Evolutionary conservation across 371 early-diverging fungal species (phyloP), one percentile per base, ranked within the genome.

Genomic region (Mucor irregularis): DNA sequence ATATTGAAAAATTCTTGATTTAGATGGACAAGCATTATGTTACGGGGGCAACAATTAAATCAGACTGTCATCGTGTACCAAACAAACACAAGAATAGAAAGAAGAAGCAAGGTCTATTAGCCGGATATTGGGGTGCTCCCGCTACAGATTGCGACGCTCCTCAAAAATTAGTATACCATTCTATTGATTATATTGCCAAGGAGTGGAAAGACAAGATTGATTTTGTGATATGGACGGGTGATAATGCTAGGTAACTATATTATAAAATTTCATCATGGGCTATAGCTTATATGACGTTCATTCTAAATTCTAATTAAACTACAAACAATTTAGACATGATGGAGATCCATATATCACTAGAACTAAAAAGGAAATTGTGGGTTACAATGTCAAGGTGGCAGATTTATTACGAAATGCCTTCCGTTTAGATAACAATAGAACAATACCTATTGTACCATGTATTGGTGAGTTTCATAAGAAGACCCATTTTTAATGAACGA

Each of bases 141-240:
- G 74, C 63, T 11, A 71, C 82, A 42, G 75, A 79, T 39, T 91
- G 91, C 60, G 90, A 90, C 53, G 76, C 87, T 14, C 88, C 91
- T 0, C 43, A 74, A 9, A 49, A 71, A 4, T 71, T 91, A 19
- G 60, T 87, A 16, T 75, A 88, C 33, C 82, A 82, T 8, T 86
- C 87, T 0, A 74, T 85, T 49, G 79, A 82, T 9, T 81, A 78
- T 64, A 68, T 91, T 40, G 74, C 69, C 10, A 58, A 61, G 13
- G 69, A 81, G 30, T 68, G 84, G 75, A 73, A 70, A 43, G 63
- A 71, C 19, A 56, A 68, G 16, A 71, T 88, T 35, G 89, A 91
- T 58, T 91, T 91, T 77, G 79, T 90, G 1, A 63, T 87, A 14
- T 89, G 88, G 83, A 90, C 91, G 5, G 91, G 91, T 17, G 89